phyloP scores from a whole-genome alignment of 202 grass and related monocot species.

The Saccharum hybrid region DNA sequence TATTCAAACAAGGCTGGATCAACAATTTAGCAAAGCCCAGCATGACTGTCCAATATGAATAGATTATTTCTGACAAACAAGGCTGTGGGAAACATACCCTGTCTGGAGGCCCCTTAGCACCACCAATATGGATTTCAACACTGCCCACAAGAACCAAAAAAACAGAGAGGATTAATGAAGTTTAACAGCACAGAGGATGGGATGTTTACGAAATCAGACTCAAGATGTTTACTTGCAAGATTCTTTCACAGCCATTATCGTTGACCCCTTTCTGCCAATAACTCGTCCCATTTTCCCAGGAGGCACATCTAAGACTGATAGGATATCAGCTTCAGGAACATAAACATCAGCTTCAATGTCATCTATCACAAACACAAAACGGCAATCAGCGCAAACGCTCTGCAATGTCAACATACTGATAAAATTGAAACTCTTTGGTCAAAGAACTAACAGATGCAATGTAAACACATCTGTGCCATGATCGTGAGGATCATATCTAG shows the following conservation, averaged over 20 bases:
- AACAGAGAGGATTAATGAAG: slow-evolving; percentile 39
- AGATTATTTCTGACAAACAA: slow-evolving; percentile 5
- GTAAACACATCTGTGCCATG: slow-evolving; percentile 15
- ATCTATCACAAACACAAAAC: slow-evolving; percentile 54
- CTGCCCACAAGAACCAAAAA: slow-evolving; percentile 51
- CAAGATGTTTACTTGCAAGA: slow-evolving; percentile 83
- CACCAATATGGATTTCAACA: slow-evolving; percentile 90
- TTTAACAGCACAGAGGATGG: slow-evolving; percentile 32
- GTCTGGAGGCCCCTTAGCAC: slow-evolving; percentile 85
- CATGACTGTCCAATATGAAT: slow-evolving; percentile 20
- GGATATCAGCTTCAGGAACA: slow-evolving; percentile 72
- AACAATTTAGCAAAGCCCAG: slow-evolving; percentile 7
- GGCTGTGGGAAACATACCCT: slow-evolving; percentile 56
- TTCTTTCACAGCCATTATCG: slow-evolving; percentile 83
- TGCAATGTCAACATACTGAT: not conserved
- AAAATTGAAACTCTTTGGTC: slow-evolving; percentile 24
- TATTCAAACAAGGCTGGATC: slow-evolving; percentile 33
- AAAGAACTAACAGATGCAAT: slow-evolving; percentile 14
- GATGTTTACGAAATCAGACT: slow-evolving; percentile 36
- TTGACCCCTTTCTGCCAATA: slow-evolving; percentile 85
- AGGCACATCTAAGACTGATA: slow-evolving; percentile 89
- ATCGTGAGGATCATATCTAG: slow-evolving; percentile 25
- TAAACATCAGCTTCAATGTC: slow-evolving; percentile 61
- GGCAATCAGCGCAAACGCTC: slow-evolving; percentile 43
- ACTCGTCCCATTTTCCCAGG: slow-evolving; percentile 97